phyloP scores from a whole-genome alignment of 495 filamentous ascomycete species.

The Chlorociboria aeruginascens region DNA sequence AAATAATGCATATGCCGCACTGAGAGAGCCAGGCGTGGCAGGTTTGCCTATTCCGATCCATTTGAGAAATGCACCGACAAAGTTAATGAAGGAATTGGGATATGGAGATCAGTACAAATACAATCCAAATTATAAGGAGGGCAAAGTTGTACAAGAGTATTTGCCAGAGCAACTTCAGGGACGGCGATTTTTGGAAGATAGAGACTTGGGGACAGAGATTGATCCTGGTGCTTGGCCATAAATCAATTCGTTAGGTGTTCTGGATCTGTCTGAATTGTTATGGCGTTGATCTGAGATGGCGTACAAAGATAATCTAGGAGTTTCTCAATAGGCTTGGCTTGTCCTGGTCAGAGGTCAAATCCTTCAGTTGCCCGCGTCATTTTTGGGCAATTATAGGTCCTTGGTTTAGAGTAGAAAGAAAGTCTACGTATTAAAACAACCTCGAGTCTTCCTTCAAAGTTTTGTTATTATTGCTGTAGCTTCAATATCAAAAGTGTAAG shows the following conservation, averaged over 20 bases:
- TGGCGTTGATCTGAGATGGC: background rate
- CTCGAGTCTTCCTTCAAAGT: too few relatives aligned
- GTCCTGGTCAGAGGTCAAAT: background rate
- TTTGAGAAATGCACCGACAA: slow-evolving; percentile 81
- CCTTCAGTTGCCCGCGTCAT: background rate
- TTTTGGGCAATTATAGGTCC: background rate
- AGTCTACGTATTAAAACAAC: too few relatives aligned
- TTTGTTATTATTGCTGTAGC: too few relatives aligned
- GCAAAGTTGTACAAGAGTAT: slow-evolving; percentile 83
- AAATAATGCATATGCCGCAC: slow-evolving; percentile 61
- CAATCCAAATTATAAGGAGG: slow-evolving; percentile 77
- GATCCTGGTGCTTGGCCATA: slow-evolving; percentile 40
- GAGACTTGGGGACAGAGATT: slow-evolving; percentile 64
- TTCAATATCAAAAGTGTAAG: too few relatives aligned
- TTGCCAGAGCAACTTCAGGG: slow-evolving; percentile 61
- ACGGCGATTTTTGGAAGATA: slow-evolving; percentile 66
- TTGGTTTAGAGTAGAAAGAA: background rate
- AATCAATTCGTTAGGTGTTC: background rate
- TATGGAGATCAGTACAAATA: slow-evolving; percentile 94
- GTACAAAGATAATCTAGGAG: background rate
- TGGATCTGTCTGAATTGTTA: slow-evolving; percentile 1
- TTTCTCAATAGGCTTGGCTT: background rate
- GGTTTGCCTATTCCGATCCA: slow-evolving; percentile 74
- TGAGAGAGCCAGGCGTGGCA: slow-evolving; percentile 69
- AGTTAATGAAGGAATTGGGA: slow-evolving; percentile 84